These are phyloP conservation scores for Penicillium sclerotiorum DNA, from an alignment of 2,329 filamentous ascomycete genomes.

Conservation along the genomic window DNA sequence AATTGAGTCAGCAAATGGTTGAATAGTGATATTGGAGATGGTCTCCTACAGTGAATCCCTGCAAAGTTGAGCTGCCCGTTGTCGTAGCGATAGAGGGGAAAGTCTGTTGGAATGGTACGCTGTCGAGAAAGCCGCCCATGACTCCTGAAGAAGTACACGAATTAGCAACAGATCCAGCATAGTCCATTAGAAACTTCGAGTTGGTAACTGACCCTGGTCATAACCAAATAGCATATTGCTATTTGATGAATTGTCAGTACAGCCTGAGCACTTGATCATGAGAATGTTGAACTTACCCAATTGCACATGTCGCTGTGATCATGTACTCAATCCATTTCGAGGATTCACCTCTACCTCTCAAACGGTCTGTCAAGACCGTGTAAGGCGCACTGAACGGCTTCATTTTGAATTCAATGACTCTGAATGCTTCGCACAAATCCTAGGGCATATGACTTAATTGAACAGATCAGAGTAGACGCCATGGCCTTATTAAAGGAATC, in stretches of 20 bases:
- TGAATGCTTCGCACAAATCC: background rate
- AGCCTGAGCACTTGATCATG: background rate
- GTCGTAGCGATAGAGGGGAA: slow-evolving; percentile 6
- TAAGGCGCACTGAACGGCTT: slow-evolving; percentile 1
- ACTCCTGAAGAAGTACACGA: background rate
- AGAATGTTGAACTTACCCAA: no score
- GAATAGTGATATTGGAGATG: background rate
- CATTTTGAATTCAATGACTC: background rate
- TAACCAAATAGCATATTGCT: background rate
- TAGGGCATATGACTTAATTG: no score
- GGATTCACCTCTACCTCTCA: background rate
- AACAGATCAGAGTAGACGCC: background rate
- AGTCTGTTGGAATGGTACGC: slow-evolving; percentile 2
- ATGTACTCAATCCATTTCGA: slow-evolving; percentile 7
- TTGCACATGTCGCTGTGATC: slow-evolving; percentile 5
- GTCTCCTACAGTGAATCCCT: slow-evolving; percentile 1
- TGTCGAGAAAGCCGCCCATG: slow-evolving; percentile 1
- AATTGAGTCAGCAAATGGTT: background rate
- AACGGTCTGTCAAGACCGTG: background rate
- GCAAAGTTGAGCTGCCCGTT: background rate
- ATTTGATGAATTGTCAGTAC: background rate
- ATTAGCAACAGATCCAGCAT: background rate
- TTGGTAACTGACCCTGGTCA: background rate
- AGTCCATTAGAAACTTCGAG: background rate
- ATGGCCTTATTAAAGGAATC: background rate